phyloP scores from a whole-genome alignment of 257 asterid species.

The Solanum tarijense region DNA sequence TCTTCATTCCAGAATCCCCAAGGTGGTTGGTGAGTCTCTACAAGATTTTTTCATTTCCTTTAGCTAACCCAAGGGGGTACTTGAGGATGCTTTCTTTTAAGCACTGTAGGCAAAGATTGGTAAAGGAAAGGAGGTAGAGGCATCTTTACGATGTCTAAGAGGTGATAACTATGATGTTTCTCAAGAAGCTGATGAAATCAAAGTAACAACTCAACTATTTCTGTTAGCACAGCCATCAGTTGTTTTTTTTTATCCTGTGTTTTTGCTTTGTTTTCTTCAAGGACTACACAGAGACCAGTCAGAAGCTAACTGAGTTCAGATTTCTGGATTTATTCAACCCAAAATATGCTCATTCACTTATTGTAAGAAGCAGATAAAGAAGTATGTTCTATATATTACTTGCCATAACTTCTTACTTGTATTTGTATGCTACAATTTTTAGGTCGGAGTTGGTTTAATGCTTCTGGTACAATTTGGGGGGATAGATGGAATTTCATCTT shows the following conservation, averaged over 20 bases:
- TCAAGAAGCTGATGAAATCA: constrained; percentile 20
- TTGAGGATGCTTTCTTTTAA: not conserved
- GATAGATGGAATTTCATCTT: constrained; percentile 19
- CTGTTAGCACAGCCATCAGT: not conserved
- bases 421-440: not conserved
- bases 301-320: constrained; percentile 9
- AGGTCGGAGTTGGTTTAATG: constrained; percentile 26
- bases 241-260: not conserved
- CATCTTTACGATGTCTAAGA: constrained; percentile 10
- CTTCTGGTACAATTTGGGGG: constrained; percentile 26
- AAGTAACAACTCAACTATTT: not conserved
- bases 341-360: constrained; percentile 21
- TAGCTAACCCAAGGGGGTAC: not conserved
- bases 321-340: constrained; percentile 15
- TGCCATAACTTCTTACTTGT: not conserved
- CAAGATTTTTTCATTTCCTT: not conserved
- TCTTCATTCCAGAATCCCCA: constrained; percentile 20
- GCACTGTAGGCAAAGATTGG: constrained; percentile 18
- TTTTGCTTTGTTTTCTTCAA: not conserved
- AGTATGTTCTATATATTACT: not conserved
- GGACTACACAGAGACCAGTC: constrained; percentile 10
- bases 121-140: constrained; percentile 4
- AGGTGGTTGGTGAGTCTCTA: constrained; percentile 16
- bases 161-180: constrained; percentile 11
- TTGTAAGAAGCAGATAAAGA: constrained; percentile 6